Evolutionary conservation across 208 protist species (phyloP).

Genomic region (Wallacemonas sp.): DNA sequence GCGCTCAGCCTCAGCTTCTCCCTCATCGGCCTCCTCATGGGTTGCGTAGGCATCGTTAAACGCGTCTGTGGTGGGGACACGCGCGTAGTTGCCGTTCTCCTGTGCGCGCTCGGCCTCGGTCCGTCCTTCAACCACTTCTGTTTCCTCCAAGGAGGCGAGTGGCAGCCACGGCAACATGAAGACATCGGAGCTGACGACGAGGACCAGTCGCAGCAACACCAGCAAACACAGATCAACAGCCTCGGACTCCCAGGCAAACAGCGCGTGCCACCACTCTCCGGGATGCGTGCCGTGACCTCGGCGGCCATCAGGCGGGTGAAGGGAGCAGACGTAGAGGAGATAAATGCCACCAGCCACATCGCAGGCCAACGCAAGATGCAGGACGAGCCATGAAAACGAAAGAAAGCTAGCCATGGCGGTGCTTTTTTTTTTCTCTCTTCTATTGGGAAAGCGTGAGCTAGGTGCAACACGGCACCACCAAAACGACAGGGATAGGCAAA

Average conservation of each 20-base stretch:
- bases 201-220: not conserved
- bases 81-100: no score
- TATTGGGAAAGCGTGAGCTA: not conserved
- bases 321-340: conserved; percentile 15
- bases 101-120: no score
- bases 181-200: not conserved
- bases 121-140: not conserved
- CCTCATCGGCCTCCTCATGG: no score
- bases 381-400: not conserved
- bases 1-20: not conserved
- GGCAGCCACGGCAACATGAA: not conserved
- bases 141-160: not conserved
- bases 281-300: not conserved
- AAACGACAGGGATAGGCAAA: no score
- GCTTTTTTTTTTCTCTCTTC: not conserved
- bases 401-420: not conserved
- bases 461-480: no score
- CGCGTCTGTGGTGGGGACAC: no score
- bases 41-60: no score
- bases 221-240: not conserved
- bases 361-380: not conserved
- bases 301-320: conserved; percentile 15
- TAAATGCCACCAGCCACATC: conserved; percentile 4
- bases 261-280: not conserved
- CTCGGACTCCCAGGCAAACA: not conserved